phyloP scores from a whole-genome alignment of 805 yeast species.

The Nakazawaea ishiwadae region DNA sequence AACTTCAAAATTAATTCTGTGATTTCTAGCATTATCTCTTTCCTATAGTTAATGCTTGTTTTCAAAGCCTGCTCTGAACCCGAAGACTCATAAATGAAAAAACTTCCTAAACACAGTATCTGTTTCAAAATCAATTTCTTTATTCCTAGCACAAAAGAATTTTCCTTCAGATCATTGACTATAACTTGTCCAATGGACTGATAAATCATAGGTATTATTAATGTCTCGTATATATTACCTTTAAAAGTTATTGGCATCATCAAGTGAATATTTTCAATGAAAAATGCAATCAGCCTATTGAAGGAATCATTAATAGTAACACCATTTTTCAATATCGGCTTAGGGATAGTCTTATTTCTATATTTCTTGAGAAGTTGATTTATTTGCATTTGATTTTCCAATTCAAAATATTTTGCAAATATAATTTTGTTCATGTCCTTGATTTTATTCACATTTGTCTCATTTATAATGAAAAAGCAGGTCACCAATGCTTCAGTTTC shows the following conservation, averaged over 20 bases:
- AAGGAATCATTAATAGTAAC: slow-evolving; percentile 6
- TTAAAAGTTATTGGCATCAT: slow-evolving; percentile 13
- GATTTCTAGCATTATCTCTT: slow-evolving; percentile 5
- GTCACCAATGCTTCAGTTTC: slow-evolving; percentile 26
- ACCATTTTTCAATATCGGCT: neutral
- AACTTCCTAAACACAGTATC: slow-evolving; percentile 10
- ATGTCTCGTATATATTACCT: slow-evolving; percentile 16
- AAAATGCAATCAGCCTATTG: slow-evolving; percentile 15
- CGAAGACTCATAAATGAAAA: slow-evolving; percentile 5
- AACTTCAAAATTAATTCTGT: slow-evolving; percentile 25
- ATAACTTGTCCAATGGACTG: slow-evolving; percentile 10
- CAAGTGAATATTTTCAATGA: slow-evolving; percentile 14
- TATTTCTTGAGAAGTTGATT: neutral
- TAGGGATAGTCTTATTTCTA: neutral
- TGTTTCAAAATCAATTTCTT: slow-evolving; percentile 8
- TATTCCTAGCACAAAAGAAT: neutral
- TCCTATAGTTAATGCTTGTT: slow-evolving; percentile 6
- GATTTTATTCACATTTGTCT: slow-evolving; percentile 20
- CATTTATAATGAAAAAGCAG: slow-evolving; percentile 17
- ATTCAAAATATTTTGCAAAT: slow-evolving; percentile 17
- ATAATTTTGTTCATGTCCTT: slow-evolving; percentile 19
- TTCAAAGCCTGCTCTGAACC: neutral
- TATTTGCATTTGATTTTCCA: slow-evolving; percentile 1
- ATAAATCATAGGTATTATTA: slow-evolving; percentile 14
- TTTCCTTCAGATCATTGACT: neutral